Percentiles rank a stretch among this genome's conserved stretches.
phyloP scores from a whole-genome alignment of 1,139 yeast genomes.

The Hyphopichia wangnamkhiaoensis region DNA sequence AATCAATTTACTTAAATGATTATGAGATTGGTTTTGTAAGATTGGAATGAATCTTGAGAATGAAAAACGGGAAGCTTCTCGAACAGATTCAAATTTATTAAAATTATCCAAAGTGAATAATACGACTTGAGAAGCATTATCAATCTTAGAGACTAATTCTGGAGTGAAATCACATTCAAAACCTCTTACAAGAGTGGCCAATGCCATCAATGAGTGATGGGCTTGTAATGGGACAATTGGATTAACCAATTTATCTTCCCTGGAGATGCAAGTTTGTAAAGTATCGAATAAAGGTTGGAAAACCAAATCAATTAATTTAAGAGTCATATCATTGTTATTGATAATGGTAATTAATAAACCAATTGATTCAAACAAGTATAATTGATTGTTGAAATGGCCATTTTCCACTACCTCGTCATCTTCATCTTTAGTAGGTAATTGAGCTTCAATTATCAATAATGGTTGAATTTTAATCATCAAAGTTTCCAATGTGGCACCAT shows the following conservation, averaged over 20 bases:
- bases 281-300: constrained; percentile 78
- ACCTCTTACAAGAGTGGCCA: constrained; percentile 89
- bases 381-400: constrained; percentile 73
- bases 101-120: constrained; percentile 79
- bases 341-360: constrained; percentile 65
- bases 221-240: constrained; percentile 63
- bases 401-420: constrained; percentile 57
- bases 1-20: constrained; percentile 71
- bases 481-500: constrained; percentile 28
- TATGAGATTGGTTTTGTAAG: constrained; percentile 46
- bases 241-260: constrained; percentile 37
- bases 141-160: constrained; percentile 53
- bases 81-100: constrained; percentile 62
- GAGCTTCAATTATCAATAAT: constrained; percentile 62
- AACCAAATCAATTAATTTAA: constrained; percentile 58
- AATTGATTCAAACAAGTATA: constrained; percentile 78
- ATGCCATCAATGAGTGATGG: constrained; percentile 84
- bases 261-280: constrained; percentile 63
- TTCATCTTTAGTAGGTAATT: constrained; percentile 51
- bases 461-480: constrained; percentile 45
- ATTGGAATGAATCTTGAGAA: constrained; percentile 85
- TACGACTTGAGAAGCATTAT: constrained; percentile 79
- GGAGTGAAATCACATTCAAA: constrained; percentile 50
- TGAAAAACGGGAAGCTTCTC: constrained; percentile 86
- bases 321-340: constrained; percentile 36